These are phyloP conservation scores for Eucalyptus camaldulensis DNA, from an alignment of 345 rosid species.

Conservation along the genomic window DNA sequence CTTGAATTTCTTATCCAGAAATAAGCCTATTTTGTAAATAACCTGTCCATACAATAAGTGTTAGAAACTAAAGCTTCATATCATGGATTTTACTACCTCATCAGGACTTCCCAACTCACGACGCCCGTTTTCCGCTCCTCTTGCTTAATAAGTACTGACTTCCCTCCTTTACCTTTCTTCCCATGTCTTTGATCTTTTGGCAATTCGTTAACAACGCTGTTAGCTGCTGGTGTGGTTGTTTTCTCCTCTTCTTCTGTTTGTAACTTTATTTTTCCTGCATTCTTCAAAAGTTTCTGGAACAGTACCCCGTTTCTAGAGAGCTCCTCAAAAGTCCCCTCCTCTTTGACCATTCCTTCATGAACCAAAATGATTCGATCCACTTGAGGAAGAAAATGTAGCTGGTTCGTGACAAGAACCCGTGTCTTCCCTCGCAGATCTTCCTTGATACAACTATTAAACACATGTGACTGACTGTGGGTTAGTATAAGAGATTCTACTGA, in stretches of 20 bases:
- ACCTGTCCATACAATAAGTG: neutral
- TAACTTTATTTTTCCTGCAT: constrained; percentile 89
- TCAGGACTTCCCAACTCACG: constrained; percentile 70
- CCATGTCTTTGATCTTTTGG: constrained; percentile 2
- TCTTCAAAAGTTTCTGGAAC: constrained; percentile 85
- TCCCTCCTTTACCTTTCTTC: constrained; percentile 43
- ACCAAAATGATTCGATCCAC: neutral
- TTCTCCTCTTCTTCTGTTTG: constrained; percentile 19
- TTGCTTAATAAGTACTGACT: constrained; percentile 72
- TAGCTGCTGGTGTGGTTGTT: constrained; percentile 21
- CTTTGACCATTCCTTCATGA: neutral
- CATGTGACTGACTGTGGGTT: constrained; percentile 21
- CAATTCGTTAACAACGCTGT: constrained; percentile 7
- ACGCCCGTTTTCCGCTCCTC: constrained; percentile 95
- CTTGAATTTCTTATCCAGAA: neutral
- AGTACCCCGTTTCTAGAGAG: constrained; percentile 30
- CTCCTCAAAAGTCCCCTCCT: neutral
- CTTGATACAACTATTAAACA: constrained; percentile 78
- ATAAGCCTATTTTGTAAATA: neutral
- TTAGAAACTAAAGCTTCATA: neutral
- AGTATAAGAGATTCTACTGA: neutral
- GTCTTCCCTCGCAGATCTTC: constrained; percentile 69
- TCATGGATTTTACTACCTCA: constrained; percentile 31
- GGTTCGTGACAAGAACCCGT: constrained; percentile 87
- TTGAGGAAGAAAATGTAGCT: constrained; percentile 10